Conservation (phyloP, 495 filamentous ascomycete species). For the Pyrenula massariospora region DNA sequence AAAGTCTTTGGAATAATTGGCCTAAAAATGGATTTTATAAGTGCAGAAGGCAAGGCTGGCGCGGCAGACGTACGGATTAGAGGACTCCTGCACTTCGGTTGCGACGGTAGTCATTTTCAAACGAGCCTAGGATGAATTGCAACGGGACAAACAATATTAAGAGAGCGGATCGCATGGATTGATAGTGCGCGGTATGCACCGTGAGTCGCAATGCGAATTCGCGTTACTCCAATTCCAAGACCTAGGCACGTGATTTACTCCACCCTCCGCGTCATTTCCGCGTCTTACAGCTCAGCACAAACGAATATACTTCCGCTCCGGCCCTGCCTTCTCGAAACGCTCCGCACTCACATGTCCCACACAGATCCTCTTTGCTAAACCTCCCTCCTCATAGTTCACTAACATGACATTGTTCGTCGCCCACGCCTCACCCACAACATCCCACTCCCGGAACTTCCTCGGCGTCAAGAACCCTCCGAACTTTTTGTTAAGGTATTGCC, state of each 20-base stretch:
- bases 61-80: constrained; percentile 40
- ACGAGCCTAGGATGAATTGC: no score
- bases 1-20: constrained; percentile 74
- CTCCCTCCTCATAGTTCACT: background rate
- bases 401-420: background rate
- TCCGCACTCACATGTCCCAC: background rate
- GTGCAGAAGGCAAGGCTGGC: background rate
- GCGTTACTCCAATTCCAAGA: no score
- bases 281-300: background rate
- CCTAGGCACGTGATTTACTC: background rate
- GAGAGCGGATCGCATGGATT: no score
- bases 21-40: constrained; percentile 21
- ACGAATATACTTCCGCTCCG: background rate
- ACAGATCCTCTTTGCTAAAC: background rate
- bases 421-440: background rate
- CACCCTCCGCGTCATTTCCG: background rate
- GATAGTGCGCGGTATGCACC: no score
- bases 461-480: background rate
- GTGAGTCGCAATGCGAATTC: no score
- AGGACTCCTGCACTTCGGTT: constrained; percentile 55
- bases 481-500: background rate
- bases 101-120: constrained; percentile 74
- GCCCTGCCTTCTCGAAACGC: background rate
- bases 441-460: background rate
- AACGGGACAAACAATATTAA: no score